A percentile compares a stretch with the other conserved stretches of the same genome.
phyloP scores from a whole-genome alignment of 352 stramenopile genomes.

The Nothophytophthora sp. region DNA sequence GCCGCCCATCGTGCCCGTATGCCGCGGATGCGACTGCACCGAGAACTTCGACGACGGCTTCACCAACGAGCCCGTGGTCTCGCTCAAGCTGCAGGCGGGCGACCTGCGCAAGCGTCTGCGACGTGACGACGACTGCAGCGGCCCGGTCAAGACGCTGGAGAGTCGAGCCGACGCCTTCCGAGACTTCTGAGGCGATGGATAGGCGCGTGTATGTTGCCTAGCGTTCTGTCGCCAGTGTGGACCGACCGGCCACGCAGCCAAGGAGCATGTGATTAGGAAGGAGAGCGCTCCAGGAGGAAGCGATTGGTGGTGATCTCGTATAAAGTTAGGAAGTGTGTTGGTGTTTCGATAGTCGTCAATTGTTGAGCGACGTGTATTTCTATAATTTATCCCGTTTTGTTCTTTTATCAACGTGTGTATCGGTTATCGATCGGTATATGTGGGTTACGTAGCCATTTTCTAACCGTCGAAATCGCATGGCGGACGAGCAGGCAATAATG shows the following conservation, averaged over 20 bases:
- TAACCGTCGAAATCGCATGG: conserved; percentile 25
- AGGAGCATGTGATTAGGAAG: not conserved
- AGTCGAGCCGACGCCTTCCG: conserved; percentile 28
- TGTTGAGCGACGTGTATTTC: conserved; percentile 18
- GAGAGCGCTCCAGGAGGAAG: conserved; percentile 8
- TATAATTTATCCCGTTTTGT: conserved; percentile 2
- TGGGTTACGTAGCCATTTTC: conserved; percentile 4
- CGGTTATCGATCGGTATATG: not conserved
- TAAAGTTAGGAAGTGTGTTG: too few species aligned
- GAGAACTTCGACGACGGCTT: conserved; percentile 89
- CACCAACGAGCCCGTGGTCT: conserved; percentile 59
- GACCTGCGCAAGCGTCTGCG: conserved; percentile 39
- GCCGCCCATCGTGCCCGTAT: conserved; percentile 69
- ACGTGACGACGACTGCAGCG: conserved; percentile 22
- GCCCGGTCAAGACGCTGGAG: conserved; percentile 7
- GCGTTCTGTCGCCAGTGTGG: not conserved
- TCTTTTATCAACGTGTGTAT: not conserved
- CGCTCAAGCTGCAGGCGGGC: conserved; percentile 33
- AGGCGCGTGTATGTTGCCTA: not conserved
- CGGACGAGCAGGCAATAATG: conserved; percentile 11
- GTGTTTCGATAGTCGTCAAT: conserved; percentile 27
- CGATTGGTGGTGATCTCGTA: conserved; percentile 2
- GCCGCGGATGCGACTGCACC: conserved; percentile 58
- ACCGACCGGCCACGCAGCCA: not conserved
- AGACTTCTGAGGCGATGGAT: conserved; percentile 26